Percentiles rank a stretch among this genome's conserved stretches.
Evolutionary conservation across 2,329 filamentous ascomycete genomes (phyloP).

Genomic region (Sporothrix dimorphospora): DNA sequence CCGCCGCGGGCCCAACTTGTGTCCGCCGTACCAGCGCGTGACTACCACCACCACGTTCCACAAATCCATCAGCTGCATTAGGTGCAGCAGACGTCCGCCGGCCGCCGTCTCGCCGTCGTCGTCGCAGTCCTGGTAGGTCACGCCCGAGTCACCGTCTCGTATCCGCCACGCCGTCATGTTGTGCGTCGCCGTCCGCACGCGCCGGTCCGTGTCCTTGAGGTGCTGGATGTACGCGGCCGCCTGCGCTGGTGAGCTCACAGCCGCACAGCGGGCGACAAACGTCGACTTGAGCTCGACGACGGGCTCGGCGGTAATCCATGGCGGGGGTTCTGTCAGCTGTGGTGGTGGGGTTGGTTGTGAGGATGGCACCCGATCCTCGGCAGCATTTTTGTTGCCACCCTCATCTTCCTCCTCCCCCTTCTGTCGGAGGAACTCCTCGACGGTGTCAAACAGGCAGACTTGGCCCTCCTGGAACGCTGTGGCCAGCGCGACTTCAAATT

Average conservation of each 20-base stretch:
- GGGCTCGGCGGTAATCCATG: conserved; percentile 75
- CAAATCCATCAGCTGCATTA: conserved; percentile 93
- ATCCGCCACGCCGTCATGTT: conserved; percentile 97
- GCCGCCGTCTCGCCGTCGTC: conserved; percentile 96
- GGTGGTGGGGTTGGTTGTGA: neutral
- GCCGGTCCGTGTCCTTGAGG: conserved; percentile 80
- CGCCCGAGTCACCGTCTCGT: conserved; percentile 54
- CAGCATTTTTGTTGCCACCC: conserved; percentile 30
- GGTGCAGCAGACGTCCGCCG: conserved; percentile 78
- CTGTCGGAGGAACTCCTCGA: conserved; percentile 66
- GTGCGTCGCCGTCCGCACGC: conserved; percentile 83
- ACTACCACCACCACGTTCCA: conserved; percentile 95
- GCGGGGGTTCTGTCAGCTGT: conserved; percentile 41
- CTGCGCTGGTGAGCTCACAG: conserved; percentile 69
- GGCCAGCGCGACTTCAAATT: conserved; percentile 68
- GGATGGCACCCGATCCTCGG: conserved; percentile 44
- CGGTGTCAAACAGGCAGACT: conserved; percentile 88
- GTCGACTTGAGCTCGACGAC: conserved; percentile 83
- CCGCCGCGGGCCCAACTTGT: conserved; percentile 83
- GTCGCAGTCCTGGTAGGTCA: conserved; percentile 82
- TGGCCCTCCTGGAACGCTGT: conserved; percentile 71
- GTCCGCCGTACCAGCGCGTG: conserved; percentile 91
- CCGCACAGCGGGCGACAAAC: conserved; percentile 78
- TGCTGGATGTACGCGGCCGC: conserved; percentile 73
- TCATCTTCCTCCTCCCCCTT: conserved; percentile 34